Evolutionary conservation across 192 early-diverging fungal species (phyloP).

Genomic region (Oehlia diaphana): DNA sequence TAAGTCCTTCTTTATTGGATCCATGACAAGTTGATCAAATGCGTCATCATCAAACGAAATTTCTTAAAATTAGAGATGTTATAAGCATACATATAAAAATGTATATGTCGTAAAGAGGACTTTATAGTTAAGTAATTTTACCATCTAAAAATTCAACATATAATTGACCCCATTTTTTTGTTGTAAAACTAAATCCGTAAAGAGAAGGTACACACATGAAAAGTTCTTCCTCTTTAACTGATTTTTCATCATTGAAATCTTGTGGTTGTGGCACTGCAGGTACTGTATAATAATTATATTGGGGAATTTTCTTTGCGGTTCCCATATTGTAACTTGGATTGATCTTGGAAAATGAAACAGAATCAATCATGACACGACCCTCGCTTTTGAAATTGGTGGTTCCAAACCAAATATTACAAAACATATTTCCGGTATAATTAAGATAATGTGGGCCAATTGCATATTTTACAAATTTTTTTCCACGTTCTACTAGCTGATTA

Average conservation of each 20-base stretch:
- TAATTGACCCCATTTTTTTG: background rate
- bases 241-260: background rate
- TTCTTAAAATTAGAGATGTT: background rate
- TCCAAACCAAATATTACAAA: background rate
- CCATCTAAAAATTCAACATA: background rate
- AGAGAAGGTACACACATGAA: background rate
- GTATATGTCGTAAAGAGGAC: too few species aligned
- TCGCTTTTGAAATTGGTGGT: background rate
- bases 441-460: constrained; percentile 8
- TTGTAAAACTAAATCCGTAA: background rate
- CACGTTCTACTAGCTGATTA: background rate
- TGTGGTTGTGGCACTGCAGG: too few species aligned
- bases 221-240: background rate
- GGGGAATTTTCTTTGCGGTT: background rate
- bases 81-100: too few species aligned
- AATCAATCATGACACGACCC: constrained; percentile 12
- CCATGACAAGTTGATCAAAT: constrained; percentile 1
- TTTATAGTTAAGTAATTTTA: background rate
- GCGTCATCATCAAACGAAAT: background rate
- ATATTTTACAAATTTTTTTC: background rate
- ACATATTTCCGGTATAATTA: background rate
- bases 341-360: background rate
- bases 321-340: constrained; percentile 8
- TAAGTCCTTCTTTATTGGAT: background rate
- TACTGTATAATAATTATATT: background rate